These are phyloP conservation scores for Fusarium sp. DNA, from an alignment of 2,329 filamentous ascomycete genomes.

Conservation along the genomic window DNA sequence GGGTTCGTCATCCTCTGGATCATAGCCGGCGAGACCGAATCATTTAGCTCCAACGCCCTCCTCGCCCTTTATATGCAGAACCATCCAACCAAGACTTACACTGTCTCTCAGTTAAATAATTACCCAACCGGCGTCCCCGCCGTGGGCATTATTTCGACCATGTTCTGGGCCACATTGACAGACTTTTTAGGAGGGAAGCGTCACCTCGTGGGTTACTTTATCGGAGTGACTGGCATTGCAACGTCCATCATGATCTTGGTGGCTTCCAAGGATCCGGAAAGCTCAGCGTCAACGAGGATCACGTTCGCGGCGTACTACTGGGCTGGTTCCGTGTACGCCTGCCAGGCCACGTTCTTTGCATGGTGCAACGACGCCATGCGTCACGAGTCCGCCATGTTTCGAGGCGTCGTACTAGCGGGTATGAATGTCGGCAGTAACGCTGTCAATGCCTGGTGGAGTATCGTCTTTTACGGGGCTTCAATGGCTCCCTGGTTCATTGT, in stretches of 20 bases:
- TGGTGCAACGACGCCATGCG: conserved; percentile 80
- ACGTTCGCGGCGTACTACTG: conserved; percentile 77
- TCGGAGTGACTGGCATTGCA: conserved; percentile 71
- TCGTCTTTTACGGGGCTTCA: conserved; percentile 76
- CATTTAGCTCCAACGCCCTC: conserved; percentile 74
- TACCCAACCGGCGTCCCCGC: conserved; percentile 69
- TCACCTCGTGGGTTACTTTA: conserved; percentile 75
- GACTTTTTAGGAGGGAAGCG: conserved; percentile 73
- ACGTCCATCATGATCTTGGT: conserved; percentile 73
- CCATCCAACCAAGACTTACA: conserved; percentile 57
- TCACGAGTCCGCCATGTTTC: conserved; percentile 71
- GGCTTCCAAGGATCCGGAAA: conserved; percentile 56
- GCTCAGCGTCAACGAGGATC: conserved; percentile 58
- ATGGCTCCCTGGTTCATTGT: conserved; percentile 75
- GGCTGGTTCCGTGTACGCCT: conserved; percentile 77
- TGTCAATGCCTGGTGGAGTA: conserved; percentile 79
- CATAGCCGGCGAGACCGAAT: conserved; percentile 78
- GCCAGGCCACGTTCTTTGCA: conserved; percentile 80
- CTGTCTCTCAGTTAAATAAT: conserved; percentile 64
- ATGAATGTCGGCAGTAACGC: conserved; percentile 79
- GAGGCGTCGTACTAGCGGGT: conserved; percentile 75
- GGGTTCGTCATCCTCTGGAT: conserved; percentile 76
- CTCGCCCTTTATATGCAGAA: conserved; percentile 63
- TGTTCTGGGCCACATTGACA: conserved; percentile 78
- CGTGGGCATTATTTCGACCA: conserved; percentile 68